Conservation (phyloP, 1,284 basidiomycete genomes). For the Chalciporus sp. region DNA sequence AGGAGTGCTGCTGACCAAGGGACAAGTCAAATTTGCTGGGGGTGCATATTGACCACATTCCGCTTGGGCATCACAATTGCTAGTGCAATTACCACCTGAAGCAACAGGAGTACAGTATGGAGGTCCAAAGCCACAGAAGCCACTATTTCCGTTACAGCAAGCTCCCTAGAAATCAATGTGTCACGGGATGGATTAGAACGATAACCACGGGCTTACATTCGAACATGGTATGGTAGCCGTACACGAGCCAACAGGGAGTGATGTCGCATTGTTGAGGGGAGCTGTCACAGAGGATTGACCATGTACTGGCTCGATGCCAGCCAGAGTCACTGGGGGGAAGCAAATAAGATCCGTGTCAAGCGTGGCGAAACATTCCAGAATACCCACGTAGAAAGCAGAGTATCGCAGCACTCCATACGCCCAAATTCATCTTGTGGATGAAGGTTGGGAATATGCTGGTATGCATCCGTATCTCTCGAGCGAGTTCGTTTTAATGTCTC, state of each 20-base stretch:
- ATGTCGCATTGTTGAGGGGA: slow-evolving; percentile 3
- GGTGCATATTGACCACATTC: slow-evolving; percentile 3
- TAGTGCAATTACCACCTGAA: slow-evolving; percentile 3
- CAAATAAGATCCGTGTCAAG: neutral
- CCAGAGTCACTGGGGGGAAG: neutral
- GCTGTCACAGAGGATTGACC: slow-evolving; percentile 1
- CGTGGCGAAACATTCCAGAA: neutral
- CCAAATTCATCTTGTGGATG: neutral
- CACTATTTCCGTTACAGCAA: slow-evolving; percentile 3
- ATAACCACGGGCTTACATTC: neutral
- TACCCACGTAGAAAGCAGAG: neutral
- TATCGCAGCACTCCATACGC: neutral
- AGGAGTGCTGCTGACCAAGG: neutral
- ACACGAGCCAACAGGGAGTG: slow-evolving; percentile 3
- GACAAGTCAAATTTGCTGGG: slow-evolving; percentile 2
- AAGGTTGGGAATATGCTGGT: neutral
- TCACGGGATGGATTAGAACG: neutral
- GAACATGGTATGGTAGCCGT: neutral
- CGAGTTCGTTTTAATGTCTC: neutral
- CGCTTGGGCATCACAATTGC: slow-evolving; percentile 1
- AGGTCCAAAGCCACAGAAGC: neutral
- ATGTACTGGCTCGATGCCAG: neutral
- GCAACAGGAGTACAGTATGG: neutral
- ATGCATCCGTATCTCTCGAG: neutral
- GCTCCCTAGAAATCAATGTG: neutral